phyloP scores from a whole-genome alignment of 108 stramenopile species.

The Hondaea fermentalgiana region DNA sequence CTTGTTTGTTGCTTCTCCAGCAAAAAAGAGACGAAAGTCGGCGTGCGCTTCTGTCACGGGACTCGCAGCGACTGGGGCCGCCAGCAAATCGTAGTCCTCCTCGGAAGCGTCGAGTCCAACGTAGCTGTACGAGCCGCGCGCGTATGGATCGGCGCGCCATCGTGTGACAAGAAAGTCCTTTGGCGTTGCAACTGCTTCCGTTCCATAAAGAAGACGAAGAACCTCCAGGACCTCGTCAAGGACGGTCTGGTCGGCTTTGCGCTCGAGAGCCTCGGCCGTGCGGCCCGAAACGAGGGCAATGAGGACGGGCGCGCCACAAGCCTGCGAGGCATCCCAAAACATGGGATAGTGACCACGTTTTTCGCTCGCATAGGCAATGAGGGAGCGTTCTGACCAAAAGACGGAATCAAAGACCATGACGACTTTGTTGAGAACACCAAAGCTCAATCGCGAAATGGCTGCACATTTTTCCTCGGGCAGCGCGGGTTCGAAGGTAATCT shows the following conservation, averaged over 20 bases:
- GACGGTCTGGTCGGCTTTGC: slow-evolving; percentile 18
- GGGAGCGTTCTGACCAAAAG: slow-evolving; percentile 30
- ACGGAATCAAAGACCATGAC: slow-evolving; percentile 25
- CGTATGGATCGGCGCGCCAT: slow-evolving; percentile 10
- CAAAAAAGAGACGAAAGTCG: slow-evolving; percentile 57
- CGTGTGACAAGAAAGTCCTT: slow-evolving; percentile 21
- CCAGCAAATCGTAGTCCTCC: slow-evolving; percentile 31
- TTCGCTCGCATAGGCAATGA: slow-evolving; percentile 32
- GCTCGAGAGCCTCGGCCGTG: slow-evolving; percentile 27
- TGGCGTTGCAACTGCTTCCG: background rate
- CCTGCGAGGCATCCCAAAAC: slow-evolving; percentile 28
- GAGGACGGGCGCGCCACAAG: slow-evolving; percentile 22
- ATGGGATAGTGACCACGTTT: slow-evolving; percentile 27
- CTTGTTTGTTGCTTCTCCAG: slow-evolving; percentile 83
- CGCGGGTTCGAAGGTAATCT: slow-evolving; percentile 56
- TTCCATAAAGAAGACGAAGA: slow-evolving; percentile 12
- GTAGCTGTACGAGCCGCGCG: background rate
- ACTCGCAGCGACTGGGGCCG: slow-evolving; percentile 29
- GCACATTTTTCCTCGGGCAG: slow-evolving; percentile 56
- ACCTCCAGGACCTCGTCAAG: slow-evolving; percentile 17
- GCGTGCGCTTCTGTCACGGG: background rate
- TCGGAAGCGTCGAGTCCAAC: slow-evolving; percentile 7
- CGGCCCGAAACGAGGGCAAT: slow-evolving; percentile 35
- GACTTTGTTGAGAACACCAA: slow-evolving; percentile 41
- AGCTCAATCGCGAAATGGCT: slow-evolving; percentile 69